Evolutionary conservation across 768 basidiomycete genomes (phyloP), one percentile per base, ranked within the genome.

Genomic region (Gloeophyllum trabeum): DNA sequence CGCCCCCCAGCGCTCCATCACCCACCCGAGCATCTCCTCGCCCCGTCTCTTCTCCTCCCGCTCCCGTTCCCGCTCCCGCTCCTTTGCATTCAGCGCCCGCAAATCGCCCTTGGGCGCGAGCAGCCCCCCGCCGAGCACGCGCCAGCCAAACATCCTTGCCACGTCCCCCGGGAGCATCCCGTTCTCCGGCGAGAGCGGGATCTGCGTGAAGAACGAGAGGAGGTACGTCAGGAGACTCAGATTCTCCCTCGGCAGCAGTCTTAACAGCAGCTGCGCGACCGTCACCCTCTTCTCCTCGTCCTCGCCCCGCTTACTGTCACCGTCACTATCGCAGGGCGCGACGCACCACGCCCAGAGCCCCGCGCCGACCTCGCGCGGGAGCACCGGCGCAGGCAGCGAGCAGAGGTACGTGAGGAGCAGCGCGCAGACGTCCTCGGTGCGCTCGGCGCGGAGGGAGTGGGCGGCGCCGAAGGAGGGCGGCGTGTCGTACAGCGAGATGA

Each of bases 131-230:
- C 68, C 65, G 35, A 69, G 53, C 26, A 74, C 48, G 12, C 60
- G 51, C 2, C 55, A 54, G 5, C 67, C 71, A 41, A 75, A 75
- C 39, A 73, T 66, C 34, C 64, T 57, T 4, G 66, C 66, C 39
- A 73, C 61, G 35, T 65, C 63, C 40, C 70, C 63, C 25, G 66
- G 54, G 4, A 64, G 55, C n/a, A 76, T 50, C 1, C 65, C 63
- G 45, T 76, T 75, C 35, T 70, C 69, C 1, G 71, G 66, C 42
- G 64, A 70, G 5, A 71, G 57, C 2, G 69, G 73, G 0, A 74
- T 53, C 47, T 76, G 73, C 1, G 68, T 67, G 50, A 74, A 70
- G 52, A 74, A 72, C 4, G 61, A 60, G 41, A 65, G 58, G 24
- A 74, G 61, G 48, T 73, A 71, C 30, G 59, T 51, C 38, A 75